A percentile compares a stretch with the other conserved stretches of the same genome.
Evolutionary conservation across 139 green algal species (phyloP).

Genomic region (Dunaliella primolecta): DNA sequence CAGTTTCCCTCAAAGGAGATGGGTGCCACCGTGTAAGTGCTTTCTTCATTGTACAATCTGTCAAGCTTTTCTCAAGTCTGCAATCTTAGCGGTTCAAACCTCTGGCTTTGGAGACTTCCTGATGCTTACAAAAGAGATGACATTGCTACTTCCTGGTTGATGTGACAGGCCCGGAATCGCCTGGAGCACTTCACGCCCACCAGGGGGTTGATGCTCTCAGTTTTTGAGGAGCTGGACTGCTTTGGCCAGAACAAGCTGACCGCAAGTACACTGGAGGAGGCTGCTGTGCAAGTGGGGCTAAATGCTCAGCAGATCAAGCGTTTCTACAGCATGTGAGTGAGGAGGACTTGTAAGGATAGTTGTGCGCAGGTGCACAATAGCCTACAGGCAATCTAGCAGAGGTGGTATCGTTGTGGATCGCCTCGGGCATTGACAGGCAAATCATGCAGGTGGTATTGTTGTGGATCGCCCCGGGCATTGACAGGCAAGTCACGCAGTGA

Average conservation of each 20-base stretch:
- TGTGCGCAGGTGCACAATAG: not conserved
- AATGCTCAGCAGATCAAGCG: not conserved
- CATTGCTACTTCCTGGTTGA: not conserved
- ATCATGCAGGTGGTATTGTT: not conserved
- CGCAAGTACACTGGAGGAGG: slow-evolving; percentile 26
- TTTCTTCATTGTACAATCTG: too few species aligned
- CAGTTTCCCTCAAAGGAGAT: too few species aligned
- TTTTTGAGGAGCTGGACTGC: slow-evolving; percentile 21
- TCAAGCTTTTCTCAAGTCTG: too few species aligned
- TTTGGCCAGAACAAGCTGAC: slow-evolving; percentile 18
- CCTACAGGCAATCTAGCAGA: not conserved
- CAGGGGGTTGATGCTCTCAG: slow-evolving; percentile 22
- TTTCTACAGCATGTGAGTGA: slow-evolving; percentile 25
- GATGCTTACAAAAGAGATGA: not conserved
- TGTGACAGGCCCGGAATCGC: not conserved
- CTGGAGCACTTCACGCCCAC: slow-evolving; percentile 15
- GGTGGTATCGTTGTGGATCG: not conserved
- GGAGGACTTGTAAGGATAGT: too few species aligned
- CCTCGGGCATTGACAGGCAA: not conserved
- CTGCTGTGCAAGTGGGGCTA: slow-evolving; percentile 21
- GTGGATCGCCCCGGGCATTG: not conserved
- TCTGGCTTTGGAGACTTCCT: too few species aligned
- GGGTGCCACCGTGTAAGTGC: too few species aligned
- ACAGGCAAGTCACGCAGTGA: not conserved
- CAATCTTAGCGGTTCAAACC: too few species aligned